Percentiles rank a stretch among this genome's conserved stretches.
These are phyloP conservation scores for Austroboletus festivus DNA, from an alignment of 768 basidiomycete species.

Conservation along the genomic window DNA sequence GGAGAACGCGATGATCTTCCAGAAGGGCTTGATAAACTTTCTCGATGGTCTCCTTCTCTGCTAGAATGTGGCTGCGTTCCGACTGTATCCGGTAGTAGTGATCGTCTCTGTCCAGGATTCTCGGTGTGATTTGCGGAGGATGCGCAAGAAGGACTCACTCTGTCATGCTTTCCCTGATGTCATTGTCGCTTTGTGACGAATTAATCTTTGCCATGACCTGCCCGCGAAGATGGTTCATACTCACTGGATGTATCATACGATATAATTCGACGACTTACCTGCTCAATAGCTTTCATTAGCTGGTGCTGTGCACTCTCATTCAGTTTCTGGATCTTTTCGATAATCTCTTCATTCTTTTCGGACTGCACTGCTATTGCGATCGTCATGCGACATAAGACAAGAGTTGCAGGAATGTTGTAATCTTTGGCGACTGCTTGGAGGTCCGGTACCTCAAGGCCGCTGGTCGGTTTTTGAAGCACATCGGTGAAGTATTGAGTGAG, in stretches of 20 bases:
- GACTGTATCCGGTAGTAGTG: conserved; percentile 86
- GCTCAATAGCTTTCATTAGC: conserved; percentile 92
- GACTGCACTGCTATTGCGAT: conserved; percentile 89
- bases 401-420: conserved; percentile 57
- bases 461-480: conserved; percentile 75
- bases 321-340: conserved; percentile 82
- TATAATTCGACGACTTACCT: conserved; percentile 46
- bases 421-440: conserved; percentile 84
- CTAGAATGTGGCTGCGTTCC: conserved; percentile 69
- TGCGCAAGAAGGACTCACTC: conserved; percentile 54
- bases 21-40: conserved; percentile 73
- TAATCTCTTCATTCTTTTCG: conserved; percentile 83
- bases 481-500: conserved; percentile 88
- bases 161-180: conserved; percentile 64
- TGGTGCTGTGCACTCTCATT: conserved; percentile 82
- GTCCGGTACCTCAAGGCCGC: conserved; percentile 80
- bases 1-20: conserved; percentile 72
- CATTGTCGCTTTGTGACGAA: conserved; percentile 43
- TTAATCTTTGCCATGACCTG: conserved; percentile 79
- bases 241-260: background rate
- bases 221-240: background rate
- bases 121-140: conserved; percentile 7
- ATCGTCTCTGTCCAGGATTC: conserved; percentile 58
- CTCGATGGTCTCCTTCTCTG: conserved; percentile 85
- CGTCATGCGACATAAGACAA: conserved; percentile 75